Conservation (phyloP, 768 basidiomycete genomes). For the Xerocomellus amylosporus region DNA sequence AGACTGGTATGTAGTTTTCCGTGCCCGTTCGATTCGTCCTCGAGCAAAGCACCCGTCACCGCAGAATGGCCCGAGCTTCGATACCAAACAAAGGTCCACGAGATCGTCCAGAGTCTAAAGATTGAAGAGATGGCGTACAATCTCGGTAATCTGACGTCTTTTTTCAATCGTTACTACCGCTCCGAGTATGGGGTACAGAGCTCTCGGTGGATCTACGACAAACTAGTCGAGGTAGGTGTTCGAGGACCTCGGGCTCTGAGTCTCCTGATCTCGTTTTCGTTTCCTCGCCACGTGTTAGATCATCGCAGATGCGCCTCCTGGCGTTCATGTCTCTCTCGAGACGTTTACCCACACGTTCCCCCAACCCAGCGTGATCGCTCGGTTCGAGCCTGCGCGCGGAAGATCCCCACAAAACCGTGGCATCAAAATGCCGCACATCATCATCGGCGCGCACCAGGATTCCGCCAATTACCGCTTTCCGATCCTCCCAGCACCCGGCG, state of each 20-base stretch:
- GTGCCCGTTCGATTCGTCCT: not conserved
- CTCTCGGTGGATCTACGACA: constrained; percentile 38
- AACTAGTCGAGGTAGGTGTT: constrained; percentile 4
- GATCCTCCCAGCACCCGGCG: constrained; percentile 45
- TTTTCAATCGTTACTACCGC: not conserved
- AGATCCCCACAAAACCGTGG: constrained; percentile 2
- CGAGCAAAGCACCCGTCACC: not conserved
- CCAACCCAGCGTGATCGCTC: constrained; percentile 20
- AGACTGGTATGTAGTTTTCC: not conserved
- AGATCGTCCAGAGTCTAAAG: not conserved
- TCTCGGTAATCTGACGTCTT: not conserved
- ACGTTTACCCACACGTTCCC: constrained; percentile 23
- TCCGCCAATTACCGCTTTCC: constrained; percentile 41
- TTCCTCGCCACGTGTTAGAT: constrained; percentile 6
- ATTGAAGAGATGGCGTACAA: not conserved
- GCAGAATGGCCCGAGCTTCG: not conserved
- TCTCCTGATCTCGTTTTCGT: no score
- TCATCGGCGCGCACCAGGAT: constrained; percentile 45
- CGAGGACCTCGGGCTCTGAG: no score
- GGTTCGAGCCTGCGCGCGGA: constrained; percentile 18
- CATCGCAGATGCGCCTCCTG: constrained; percentile 7
- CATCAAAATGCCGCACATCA: constrained; percentile 29
- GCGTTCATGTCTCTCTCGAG: constrained; percentile 17
- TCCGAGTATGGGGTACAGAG: constrained; percentile 37
- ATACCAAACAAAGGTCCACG: not conserved